A percentile compares a stretch with the other conserved stretches of the same genome.
Evolutionary conservation across 2,329 filamentous ascomycete genomes (phyloP).

Genomic region (Madurella fahalii): DNA sequence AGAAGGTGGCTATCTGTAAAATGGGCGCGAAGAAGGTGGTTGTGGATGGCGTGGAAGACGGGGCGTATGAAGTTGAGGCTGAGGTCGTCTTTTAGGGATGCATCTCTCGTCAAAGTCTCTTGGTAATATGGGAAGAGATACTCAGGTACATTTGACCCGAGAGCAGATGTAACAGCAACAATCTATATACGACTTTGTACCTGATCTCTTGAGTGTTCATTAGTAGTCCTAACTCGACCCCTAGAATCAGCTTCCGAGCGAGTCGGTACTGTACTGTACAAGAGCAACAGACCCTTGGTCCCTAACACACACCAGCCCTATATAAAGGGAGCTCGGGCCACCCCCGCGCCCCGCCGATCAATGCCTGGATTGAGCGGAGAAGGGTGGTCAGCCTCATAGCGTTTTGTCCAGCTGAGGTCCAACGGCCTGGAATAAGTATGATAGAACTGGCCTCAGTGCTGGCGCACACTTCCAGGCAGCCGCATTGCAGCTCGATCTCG

Average conservation of each 20-base stretch:
- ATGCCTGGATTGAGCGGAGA: neutral
- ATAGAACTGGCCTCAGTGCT: no score
- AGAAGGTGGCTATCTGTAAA: slow-evolving; percentile 71
- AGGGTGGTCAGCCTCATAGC: no score
- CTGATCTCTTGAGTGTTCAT: no score
- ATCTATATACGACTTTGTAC: no score
- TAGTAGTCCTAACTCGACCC: no score
- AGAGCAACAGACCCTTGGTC: no score
- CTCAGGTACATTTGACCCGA: no score
- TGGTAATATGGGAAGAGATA: no score
- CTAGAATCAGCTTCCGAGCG: no score
- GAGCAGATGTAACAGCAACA: no score
- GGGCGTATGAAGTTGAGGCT: slow-evolving; percentile 51
- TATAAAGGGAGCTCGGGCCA: slow-evolving; percentile 19
- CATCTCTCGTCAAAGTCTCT: neutral
- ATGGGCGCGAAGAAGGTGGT: slow-evolving; percentile 76
- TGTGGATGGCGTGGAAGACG: slow-evolving; percentile 48
- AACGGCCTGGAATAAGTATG: slow-evolving; percentile 6
- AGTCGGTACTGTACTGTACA: no score
- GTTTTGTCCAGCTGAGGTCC: neutral
- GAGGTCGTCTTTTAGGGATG: slow-evolving; percentile 38
- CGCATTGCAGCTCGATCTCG: neutral
- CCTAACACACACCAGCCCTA: no score
- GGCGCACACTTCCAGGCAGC: slow-evolving; percentile 7
- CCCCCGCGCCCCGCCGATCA: slow-evolving; percentile 7